Percentiles rank a stretch among this genome's conserved stretches.
Evolutionary conservation across 177 flowering plant genomes (phyloP).

Genomic region (Vitis hybrid): DNA sequence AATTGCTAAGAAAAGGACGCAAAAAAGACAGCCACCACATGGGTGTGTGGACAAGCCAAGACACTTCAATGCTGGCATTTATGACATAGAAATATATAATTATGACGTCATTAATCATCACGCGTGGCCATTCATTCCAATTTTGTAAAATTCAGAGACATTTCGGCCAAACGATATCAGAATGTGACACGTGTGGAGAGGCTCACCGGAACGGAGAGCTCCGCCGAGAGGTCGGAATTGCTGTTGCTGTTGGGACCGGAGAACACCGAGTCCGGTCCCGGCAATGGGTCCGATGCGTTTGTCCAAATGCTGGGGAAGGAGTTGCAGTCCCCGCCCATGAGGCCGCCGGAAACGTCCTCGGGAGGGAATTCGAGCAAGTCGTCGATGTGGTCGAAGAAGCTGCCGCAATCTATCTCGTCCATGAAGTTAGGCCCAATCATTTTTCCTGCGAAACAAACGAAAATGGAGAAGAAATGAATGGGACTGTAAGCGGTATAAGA

Average conservation of each 20-base stretch:
- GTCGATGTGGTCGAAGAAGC: constrained; percentile 75
- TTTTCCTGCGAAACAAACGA: constrained; percentile 17
- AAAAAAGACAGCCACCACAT: too few relatives aligned
- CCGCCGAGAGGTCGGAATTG: constrained; percentile 47
- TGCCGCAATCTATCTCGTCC: constrained; percentile 63
- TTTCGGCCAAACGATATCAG: not conserved
- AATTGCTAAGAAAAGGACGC: too few relatives aligned
- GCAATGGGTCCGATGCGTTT: constrained; percentile 13
- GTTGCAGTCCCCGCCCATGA: constrained; percentile 10
- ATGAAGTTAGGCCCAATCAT: constrained; percentile 39
- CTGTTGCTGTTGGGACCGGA: constrained; percentile 21
- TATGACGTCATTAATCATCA: not conserved
- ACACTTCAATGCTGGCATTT: too few relatives aligned
- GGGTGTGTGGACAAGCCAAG: too few relatives aligned
- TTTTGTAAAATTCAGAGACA: not conserved
- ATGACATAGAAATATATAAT: too few relatives aligned
- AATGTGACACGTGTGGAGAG: not conserved
- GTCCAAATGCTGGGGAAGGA: constrained; percentile 35
- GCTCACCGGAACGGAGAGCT: constrained; percentile 59
- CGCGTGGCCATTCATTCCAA: not conserved
- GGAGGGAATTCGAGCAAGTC: constrained; percentile 70
- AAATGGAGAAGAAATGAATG: not conserved
- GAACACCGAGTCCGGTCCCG: constrained; percentile 25
- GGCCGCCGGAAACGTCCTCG: constrained; percentile 35
- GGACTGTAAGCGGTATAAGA: not conserved